Evolutionary conservation across 2,329 filamentous ascomycete genomes (phyloP).

Genomic region (Aspergillus cejpii): DNA sequence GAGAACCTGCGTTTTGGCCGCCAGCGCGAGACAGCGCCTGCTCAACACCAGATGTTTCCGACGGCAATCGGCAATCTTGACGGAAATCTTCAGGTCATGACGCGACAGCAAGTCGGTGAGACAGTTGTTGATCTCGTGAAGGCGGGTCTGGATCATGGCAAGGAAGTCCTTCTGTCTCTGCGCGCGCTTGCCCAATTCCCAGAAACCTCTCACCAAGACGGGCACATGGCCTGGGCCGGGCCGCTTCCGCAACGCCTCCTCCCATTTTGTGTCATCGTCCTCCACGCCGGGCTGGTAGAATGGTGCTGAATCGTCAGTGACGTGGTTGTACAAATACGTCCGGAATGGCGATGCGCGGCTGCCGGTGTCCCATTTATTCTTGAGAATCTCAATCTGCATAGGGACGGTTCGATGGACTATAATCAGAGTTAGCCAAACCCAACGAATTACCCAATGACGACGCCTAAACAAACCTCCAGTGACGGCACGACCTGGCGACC

Average conservation of each 20-base stretch:
- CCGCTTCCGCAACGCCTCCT: slow-evolving; percentile 56
- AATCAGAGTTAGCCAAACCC: slow-evolving; percentile 9
- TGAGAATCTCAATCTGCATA: slow-evolving; percentile 56
- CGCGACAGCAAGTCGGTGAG: slow-evolving; percentile 54
- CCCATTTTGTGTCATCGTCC: slow-evolving; percentile 58
- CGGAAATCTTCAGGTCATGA: slow-evolving; percentile 55
- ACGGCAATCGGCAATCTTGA: slow-evolving; percentile 53
- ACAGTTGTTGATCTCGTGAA: slow-evolving; percentile 60
- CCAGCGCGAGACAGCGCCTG: slow-evolving; percentile 54
- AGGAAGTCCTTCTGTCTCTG: slow-evolving; percentile 53
- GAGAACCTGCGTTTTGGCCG: slow-evolving; percentile 58
- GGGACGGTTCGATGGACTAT: slow-evolving; percentile 54
- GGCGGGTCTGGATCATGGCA: slow-evolving; percentile 50
- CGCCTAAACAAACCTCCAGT: slow-evolving; percentile 29
- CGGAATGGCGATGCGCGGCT: slow-evolving; percentile 50
- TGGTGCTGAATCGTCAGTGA: slow-evolving; percentile 52
- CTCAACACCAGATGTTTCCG: slow-evolving; percentile 55
- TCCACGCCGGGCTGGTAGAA: slow-evolving; percentile 54
- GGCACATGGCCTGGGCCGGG: slow-evolving; percentile 54
- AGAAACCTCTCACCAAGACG: slow-evolving; percentile 55
- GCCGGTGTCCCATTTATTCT: slow-evolving; percentile 55
- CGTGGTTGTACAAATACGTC: slow-evolving; percentile 58
- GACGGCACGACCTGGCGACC: slow-evolving; percentile 41
- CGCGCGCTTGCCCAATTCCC: slow-evolving; percentile 52
- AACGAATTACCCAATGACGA: slow-evolving; percentile 7